These are phyloP conservation scores for Podospora pseudopauciseta DNA, from an alignment of 495 filamentous ascomycete genomes.

Conservation along the genomic window DNA sequence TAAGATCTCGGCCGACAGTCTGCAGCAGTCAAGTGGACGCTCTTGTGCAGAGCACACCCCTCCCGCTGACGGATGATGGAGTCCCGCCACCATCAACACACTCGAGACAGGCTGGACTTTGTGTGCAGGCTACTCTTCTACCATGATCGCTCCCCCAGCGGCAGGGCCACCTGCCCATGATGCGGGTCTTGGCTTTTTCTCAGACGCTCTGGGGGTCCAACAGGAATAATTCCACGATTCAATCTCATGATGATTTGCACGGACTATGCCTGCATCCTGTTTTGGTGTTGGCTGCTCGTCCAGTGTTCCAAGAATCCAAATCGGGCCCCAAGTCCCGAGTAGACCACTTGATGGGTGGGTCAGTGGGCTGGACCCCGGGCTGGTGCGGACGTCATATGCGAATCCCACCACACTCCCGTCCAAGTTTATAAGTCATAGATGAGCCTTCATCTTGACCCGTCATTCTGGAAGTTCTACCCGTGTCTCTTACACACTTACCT, in stretches of 20 bases:
- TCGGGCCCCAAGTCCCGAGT: constrained; percentile 11
- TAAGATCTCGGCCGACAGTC: not conserved
- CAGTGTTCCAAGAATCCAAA: not conserved
- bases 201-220: not conserved
- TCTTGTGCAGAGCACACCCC: not conserved
- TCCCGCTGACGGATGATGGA: not conserved
- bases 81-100: not conserved
- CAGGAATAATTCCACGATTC: constrained; percentile 5
- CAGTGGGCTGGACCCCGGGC: constrained; percentile 6
- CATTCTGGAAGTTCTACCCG: constrained; percentile 1
- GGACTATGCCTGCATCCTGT: constrained; percentile 22
- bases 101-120: not conserved
- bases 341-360: constrained; percentile 4
- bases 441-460: constrained; percentile 21
- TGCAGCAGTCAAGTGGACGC: not conserved
- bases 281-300: constrained; percentile 30
- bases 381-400: constrained; percentile 35
- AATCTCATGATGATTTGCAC: not conserved
- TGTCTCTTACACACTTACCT: not conserved
- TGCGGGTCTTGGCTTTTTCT: not conserved
- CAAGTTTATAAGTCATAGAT: constrained; percentile 26
- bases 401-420: constrained; percentile 16
- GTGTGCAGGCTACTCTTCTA: not conserved
- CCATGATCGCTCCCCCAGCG: not conserved
- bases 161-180: not conserved